Conservation (phyloP, 306 rosid genomes). For the Rosa persica region DNA sequence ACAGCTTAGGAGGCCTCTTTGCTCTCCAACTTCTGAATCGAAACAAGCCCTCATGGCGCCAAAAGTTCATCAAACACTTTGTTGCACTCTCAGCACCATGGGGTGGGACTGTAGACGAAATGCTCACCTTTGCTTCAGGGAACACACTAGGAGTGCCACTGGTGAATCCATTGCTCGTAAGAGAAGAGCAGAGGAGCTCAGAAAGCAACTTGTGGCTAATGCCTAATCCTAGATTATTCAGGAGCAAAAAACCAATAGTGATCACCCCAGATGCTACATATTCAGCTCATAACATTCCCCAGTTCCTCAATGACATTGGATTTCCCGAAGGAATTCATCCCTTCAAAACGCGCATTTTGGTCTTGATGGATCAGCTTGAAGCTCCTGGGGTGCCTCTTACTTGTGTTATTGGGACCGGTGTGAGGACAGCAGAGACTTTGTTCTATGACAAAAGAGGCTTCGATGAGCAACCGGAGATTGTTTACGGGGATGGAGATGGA, state of each 20-base stretch:
- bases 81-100: conserved; percentile 79
- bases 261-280: conserved; percentile 44
- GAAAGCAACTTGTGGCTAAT: conserved; percentile 86
- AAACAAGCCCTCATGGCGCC: conserved; percentile 63
- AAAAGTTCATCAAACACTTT: conserved; percentile 59
- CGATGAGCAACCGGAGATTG: conserved; percentile 59
- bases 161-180: conserved; percentile 67
- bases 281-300: conserved; percentile 50
- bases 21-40: conserved; percentile 67
- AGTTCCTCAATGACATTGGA: conserved; percentile 71
- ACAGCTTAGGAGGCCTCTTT: conserved; percentile 81
- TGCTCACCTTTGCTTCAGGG: conserved; percentile 86
- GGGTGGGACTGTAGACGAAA: conserved; percentile 78
- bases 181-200: conserved; percentile 78
- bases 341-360: conserved; percentile 53
- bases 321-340: conserved; percentile 61
- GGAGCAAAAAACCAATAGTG: conserved; percentile 41
- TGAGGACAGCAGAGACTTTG: conserved; percentile 64
- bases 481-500: conserved; percentile 85
- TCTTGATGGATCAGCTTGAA: conserved; percentile 36
- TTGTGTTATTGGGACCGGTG: conserved; percentile 63
- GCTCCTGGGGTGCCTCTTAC: conserved; percentile 74
- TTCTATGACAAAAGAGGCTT: conserved; percentile 49
- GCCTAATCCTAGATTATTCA: conserved; percentile 69
- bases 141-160: conserved; percentile 73